Evolutionary conservation across 2,329 filamentous ascomycete species (phyloP), one percentile per base, ranked within the genome.

Genomic region (Rutstroemia sp.): DNA sequence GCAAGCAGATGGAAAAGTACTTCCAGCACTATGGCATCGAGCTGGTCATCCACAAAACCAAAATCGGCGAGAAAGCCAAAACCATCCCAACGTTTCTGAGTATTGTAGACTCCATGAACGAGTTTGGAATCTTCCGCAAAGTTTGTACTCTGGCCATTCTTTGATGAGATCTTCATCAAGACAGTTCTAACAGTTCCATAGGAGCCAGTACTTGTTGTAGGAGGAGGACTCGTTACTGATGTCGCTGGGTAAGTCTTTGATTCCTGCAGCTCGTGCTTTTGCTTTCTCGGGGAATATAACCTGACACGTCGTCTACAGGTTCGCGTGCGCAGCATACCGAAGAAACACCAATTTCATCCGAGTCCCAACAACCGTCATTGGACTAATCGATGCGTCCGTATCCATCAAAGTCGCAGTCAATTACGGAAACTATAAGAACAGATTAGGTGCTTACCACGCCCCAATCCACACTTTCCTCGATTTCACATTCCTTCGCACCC

Each of bases 341-440:
- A 77, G 86, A 63, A 88, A 82, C 71, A 88, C 86, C 45, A 87
- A 87, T 72, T 89, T 79, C 73, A 87, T 89, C 67, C 83, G 86
- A 48, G 79, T 89, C 8, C 86, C 86, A 1, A 89, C 86, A 0
- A 89, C 86, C 0, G 82, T 89, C 60, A 88, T 89, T 65, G 86
- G 86, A 9, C 75, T 89, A 48, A 89, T 89, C 58, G 86, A 89
- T 66, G 86, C 86, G 3, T 87, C 83, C 17, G 86, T 89, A 51
- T 86, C 82, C 38, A 89, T 89, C 75, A 88, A 89, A 68, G 86
- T 89, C n/a, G 86, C 83, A 12, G 85, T 89, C 65, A 89, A 89
- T 73, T 88, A 88, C 65, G 84, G 83, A 68, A 82, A 84, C 69
- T 87, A 88, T 75, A 89, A 89, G 76, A 89, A 89, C 72, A 77